These are phyloP conservation scores for Ochetophila trinervis DNA, from an alignment of 306 rosid species.

Conservation along the genomic window DNA sequence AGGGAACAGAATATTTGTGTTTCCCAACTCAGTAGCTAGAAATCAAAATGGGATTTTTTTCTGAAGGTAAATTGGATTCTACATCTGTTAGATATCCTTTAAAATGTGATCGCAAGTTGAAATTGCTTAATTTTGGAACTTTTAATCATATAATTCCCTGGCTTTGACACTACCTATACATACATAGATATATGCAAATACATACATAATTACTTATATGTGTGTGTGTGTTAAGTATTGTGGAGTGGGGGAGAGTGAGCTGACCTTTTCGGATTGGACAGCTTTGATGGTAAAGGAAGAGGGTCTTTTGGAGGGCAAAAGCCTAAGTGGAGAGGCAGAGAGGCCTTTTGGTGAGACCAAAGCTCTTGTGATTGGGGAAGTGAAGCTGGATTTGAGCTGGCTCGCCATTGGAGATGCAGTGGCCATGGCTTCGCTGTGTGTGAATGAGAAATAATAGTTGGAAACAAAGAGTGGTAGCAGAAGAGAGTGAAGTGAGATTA, in stretches of 20 bases:
- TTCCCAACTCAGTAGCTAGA: too few relatives aligned
- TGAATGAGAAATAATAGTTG: background rate
- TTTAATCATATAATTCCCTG: too few relatives aligned
- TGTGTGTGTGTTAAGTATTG: background rate
- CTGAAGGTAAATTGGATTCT: too few relatives aligned
- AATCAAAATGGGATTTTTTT: too few relatives aligned
- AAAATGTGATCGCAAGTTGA: too few relatives aligned
- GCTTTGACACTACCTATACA: too few relatives aligned
- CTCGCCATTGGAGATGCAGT: conserved; percentile 81
- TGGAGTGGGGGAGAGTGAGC: too few relatives aligned
- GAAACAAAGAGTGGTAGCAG: conserved; percentile 17
- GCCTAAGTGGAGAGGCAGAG: conserved; percentile 49
- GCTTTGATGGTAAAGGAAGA: conserved; percentile 65
- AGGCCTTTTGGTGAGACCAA: conserved; percentile 69
- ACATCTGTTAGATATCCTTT: too few relatives aligned
- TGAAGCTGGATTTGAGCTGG: conserved; percentile 81
- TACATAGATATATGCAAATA: too few relatives aligned
- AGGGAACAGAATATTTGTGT: too few relatives aligned
- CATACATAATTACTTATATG: too few relatives aligned
- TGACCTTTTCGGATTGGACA: conserved; percentile 76
- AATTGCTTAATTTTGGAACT: too few relatives aligned
- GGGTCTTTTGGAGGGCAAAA: conserved; percentile 31
- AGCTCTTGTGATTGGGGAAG: conserved; percentile 47
- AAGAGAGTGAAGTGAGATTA: background rate
- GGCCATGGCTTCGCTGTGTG: conserved; percentile 50